Conservation (phyloP, 805 yeast genomes). For the Lipomyces sp. region DNA sequence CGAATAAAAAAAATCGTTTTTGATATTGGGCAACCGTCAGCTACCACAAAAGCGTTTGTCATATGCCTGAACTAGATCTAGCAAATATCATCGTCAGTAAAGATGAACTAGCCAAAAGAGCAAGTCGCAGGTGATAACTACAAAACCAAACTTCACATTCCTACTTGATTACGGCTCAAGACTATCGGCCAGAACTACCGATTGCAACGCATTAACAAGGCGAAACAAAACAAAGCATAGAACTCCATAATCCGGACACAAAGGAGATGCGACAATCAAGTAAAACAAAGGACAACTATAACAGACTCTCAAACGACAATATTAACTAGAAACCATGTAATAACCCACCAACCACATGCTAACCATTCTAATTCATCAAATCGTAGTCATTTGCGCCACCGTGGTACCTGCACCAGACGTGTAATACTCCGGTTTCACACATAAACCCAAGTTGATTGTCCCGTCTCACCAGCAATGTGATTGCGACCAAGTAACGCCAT, state of each 20-base stretch:
- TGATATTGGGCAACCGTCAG: background rate
- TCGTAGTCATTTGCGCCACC: background rate
- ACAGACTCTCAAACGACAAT: background rate
- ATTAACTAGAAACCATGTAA: background rate
- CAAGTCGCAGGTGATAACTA: background rate
- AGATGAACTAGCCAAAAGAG: background rate
- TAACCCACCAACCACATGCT: background rate
- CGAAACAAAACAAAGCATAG: background rate
- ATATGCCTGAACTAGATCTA: background rate
- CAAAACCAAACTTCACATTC: background rate
- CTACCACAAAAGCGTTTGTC: background rate
- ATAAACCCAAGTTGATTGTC: background rate
- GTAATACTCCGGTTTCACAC: background rate
- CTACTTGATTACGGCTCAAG: background rate
- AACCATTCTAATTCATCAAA: conserved; percentile 3
- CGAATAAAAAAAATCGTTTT: background rate
- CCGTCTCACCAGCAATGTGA: background rate
- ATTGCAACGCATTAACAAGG: background rate
- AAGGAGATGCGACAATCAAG: background rate
- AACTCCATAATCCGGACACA: conserved; percentile 1
- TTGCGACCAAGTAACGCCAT: conserved; percentile 1
- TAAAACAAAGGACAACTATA: background rate
- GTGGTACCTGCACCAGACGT: background rate
- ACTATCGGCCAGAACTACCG: background rate
- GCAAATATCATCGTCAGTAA: background rate